These are phyloP conservation scores for Vigna hirtella DNA, from an alignment of 306 rosid genomes.

Conservation along the genomic window DNA sequence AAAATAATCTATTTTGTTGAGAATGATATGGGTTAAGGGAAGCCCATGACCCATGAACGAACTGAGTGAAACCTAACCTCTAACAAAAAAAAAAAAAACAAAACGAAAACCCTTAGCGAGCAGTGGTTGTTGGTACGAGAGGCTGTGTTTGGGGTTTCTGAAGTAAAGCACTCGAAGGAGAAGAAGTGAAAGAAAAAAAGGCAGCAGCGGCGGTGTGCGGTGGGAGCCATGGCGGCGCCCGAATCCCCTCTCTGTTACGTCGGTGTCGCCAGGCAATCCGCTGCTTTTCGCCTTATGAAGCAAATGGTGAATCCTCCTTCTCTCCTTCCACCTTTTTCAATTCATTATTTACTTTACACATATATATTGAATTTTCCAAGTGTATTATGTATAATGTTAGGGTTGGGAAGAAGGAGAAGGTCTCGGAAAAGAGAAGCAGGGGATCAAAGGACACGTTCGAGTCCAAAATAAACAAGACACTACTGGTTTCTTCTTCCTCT, in stretches of 20 bases:
- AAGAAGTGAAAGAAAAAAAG: not conserved
- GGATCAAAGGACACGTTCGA: slow-evolving; percentile 86
- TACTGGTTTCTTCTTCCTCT: slow-evolving; percentile 53
- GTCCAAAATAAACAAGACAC: slow-evolving; percentile 91
- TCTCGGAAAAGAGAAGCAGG: slow-evolving; percentile 93
- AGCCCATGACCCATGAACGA: not conserved
- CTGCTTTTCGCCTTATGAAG: slow-evolving; percentile 97
- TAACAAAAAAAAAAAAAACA: not conserved
- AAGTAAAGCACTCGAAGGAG: not conserved
- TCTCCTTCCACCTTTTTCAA: not conserved
- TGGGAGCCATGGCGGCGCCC: slow-evolving; percentile 81
- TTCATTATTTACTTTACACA: not conserved
- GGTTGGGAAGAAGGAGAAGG: slow-evolving; percentile 99
- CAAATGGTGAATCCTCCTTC: slow-evolving; percentile 71
- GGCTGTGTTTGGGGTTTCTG: not conserved
- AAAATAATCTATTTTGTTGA: not conserved
- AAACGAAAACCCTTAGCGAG: not conserved
- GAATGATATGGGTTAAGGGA: not conserved
- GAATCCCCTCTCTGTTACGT: slow-evolving; percentile 90
- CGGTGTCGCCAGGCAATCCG: slow-evolving; percentile 88
- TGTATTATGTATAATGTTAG: slow-evolving; percentile 39
- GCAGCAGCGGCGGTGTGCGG: not conserved
- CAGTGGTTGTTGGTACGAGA: not conserved
- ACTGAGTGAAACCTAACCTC: not conserved
- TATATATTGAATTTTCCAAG: not conserved